Conservation (phyloP, 441 rosid genomes). For the Mallotus repandus region DNA sequence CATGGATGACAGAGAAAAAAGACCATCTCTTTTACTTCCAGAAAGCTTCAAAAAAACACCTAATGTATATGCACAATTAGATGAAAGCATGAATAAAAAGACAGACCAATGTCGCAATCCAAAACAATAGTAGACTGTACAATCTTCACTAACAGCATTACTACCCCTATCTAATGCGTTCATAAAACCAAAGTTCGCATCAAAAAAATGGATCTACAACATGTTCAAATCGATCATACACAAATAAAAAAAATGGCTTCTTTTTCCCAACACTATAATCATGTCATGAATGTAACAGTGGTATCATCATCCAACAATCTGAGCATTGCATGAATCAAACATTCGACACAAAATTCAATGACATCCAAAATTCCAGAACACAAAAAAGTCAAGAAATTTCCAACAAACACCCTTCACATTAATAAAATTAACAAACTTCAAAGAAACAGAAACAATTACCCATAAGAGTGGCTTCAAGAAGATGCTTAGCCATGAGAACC, state of each 20-base stretch:
- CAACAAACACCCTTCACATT: background rate
- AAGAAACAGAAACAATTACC: constrained; percentile 41
- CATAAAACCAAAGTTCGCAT: background rate
- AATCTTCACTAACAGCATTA: background rate
- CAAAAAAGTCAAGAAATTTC: constrained; percentile 2
- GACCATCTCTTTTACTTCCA: background rate
- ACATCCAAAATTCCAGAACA: background rate
- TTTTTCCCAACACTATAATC: too few relatives aligned
- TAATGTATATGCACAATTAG: background rate
- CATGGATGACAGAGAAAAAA: background rate
- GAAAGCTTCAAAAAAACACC: constrained; percentile 1
- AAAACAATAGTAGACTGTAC: background rate
- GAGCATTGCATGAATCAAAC: background rate
- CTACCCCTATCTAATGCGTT: background rate
- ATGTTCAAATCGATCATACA: background rate
- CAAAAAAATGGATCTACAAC: constrained; percentile 12
- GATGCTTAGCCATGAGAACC: constrained; percentile 66
- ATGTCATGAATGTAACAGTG: constrained; percentile 9
- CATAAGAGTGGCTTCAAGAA: constrained; percentile 91
- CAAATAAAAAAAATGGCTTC: background rate
- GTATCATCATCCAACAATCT: background rate
- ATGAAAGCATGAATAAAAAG: background rate
- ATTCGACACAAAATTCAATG: background rate
- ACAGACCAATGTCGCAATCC: background rate
- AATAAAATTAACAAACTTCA: constrained; percentile 14